phyloP scores from a whole-genome alignment of 495 filamentous ascomycete genomes.

The Aspergillus coremiiformis region DNA sequence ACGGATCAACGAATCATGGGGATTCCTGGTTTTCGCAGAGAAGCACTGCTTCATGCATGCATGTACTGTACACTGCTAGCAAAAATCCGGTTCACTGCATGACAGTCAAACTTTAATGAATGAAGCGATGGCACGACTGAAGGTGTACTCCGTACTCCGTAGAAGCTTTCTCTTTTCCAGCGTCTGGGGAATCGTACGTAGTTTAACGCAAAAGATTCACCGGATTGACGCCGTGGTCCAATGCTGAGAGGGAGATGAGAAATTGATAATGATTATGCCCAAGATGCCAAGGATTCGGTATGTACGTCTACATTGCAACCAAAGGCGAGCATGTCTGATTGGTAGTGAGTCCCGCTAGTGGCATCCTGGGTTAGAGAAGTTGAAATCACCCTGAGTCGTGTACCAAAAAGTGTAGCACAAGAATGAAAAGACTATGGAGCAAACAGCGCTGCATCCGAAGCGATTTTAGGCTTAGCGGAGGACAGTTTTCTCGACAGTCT shows the following conservation, averaged over 20 bases:
- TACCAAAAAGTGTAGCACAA: not conserved
- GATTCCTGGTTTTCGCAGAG: too few relatives aligned
- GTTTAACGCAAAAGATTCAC: conserved; percentile 5
- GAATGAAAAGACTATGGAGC: not conserved
- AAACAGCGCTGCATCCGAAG: not conserved
- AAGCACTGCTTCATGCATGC: too few relatives aligned
- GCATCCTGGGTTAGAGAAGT: not conserved
- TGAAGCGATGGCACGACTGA: not conserved
- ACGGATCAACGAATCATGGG: not conserved
- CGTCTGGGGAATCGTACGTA: not conserved
- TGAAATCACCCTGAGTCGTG: too few relatives aligned
- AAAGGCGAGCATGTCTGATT: too few relatives aligned
- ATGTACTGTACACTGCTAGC: too few relatives aligned
- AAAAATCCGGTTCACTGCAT: not conserved
- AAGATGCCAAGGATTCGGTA: too few relatives aligned
- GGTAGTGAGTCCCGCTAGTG: not conserved
- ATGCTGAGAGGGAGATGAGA: not conserved
- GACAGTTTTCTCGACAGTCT: too few relatives aligned
- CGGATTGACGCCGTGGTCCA: not conserved
- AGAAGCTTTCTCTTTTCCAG: too few relatives aligned
- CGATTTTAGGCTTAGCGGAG: not conserved
- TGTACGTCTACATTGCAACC: too few relatives aligned
- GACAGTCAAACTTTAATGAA: not conserved
- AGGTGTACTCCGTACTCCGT: too few relatives aligned
- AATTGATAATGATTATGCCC: too few relatives aligned